These are phyloP conservation scores for Microdochium paspali DNA, from an alignment of 2,329 filamentous ascomycete genomes.

Conservation along the genomic window DNA sequence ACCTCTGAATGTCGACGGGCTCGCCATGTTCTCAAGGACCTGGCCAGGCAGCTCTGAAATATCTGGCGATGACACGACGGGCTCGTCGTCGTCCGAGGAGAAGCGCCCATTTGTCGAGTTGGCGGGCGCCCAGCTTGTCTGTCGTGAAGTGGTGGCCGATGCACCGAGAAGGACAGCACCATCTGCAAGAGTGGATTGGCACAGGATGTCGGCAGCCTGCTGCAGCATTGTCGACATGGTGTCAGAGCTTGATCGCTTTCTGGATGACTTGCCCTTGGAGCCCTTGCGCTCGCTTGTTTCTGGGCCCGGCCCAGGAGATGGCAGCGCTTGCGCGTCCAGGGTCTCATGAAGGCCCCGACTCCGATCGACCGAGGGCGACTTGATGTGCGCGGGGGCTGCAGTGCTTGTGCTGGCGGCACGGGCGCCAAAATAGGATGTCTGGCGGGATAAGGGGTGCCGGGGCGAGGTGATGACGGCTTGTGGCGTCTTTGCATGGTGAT, in stretches of 20 bases:
- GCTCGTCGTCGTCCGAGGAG: conserved; percentile 8
- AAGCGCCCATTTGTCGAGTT: background rate
- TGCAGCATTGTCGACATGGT: conserved; percentile 15
- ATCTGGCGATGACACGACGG: conserved; percentile 2
- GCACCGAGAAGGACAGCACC: conserved; percentile 20
- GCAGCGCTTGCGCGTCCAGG: background rate
- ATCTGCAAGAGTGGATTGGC: conserved; percentile 19
- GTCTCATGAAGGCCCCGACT: background rate
- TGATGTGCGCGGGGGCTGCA: no score
- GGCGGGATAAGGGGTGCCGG: background rate
- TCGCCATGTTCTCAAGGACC: conserved; percentile 15
- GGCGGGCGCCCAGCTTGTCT: background rate
- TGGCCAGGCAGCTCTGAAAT: background rate
- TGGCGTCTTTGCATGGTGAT: background rate
- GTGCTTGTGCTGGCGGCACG: background rate
- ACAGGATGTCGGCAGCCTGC: conserved; percentile 17
- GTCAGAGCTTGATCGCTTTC: conserved; percentile 10
- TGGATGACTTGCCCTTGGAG: no score
- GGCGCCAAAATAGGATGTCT: background rate
- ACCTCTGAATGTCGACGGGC: conserved; percentile 15
- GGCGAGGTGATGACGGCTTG: background rate
- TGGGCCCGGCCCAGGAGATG: no score
- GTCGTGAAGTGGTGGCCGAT: conserved; percentile 10
- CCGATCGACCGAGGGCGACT: background rate
- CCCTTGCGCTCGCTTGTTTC: no score